A percentile compares a stretch with the other conserved stretches of the same genome.
These are phyloP conservation scores for Trichoderma brevicompactum DNA, from an alignment of 2,329 filamentous ascomycete species.

Conservation along the genomic window DNA sequence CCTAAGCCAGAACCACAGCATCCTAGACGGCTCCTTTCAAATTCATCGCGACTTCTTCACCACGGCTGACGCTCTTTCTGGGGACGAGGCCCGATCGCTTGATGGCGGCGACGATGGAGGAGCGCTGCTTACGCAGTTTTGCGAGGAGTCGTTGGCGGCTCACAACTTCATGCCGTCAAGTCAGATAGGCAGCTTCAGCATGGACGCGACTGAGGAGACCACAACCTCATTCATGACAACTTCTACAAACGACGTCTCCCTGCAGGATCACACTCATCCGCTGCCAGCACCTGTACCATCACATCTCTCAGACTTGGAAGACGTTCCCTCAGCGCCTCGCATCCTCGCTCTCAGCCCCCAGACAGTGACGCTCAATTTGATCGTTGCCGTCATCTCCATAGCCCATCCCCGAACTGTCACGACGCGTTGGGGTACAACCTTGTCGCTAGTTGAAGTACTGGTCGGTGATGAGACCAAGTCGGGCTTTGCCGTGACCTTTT, in stretches of 20 bases:
- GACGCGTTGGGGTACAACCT: conserved; percentile 64
- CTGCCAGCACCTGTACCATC: conserved; percentile 38
- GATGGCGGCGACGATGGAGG: conserved; percentile 41
- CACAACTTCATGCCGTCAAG: conserved; percentile 70
- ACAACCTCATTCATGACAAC: conserved; percentile 33
- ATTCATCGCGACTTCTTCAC: conserved; percentile 54
- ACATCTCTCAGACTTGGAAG: conserved; percentile 60
- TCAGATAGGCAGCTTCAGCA: conserved; percentile 50
- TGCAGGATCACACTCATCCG: conserved; percentile 32
- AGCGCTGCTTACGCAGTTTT: conserved; percentile 65
- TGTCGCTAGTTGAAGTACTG: conserved; percentile 74
- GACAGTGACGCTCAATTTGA: conserved; percentile 79
- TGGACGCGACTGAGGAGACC: conserved; percentile 23
- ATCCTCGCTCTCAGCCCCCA: conserved; percentile 73
- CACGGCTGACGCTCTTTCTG: conserved; percentile 47
- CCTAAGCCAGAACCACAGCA: conserved; percentile 55
- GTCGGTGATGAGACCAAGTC: conserved; percentile 85
- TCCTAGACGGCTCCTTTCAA: conserved; percentile 38
- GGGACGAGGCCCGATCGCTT: background rate
- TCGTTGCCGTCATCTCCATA: conserved; percentile 79
- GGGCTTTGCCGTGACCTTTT: conserved; percentile 83
- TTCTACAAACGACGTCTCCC: conserved; percentile 31
- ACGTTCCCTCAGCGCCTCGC: conserved; percentile 70
- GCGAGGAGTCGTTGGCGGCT: conserved; percentile 75
- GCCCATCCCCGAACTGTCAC: conserved; percentile 68